Conservation (phyloP, 805 yeast genomes). For the Saccharomycopsis capsularis region DNA sequence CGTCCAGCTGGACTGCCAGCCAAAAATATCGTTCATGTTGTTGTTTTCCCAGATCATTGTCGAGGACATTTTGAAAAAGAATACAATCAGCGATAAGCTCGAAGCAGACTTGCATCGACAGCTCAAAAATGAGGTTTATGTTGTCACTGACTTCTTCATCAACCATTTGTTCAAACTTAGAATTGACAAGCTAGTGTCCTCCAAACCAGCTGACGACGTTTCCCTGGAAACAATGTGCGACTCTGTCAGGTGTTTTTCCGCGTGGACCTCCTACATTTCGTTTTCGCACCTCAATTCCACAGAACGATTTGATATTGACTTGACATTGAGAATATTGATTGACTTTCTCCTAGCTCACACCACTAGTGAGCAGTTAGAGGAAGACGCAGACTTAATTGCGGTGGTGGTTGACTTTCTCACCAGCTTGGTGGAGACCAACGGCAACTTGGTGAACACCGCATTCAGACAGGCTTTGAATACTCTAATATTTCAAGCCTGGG, state of each 20-base stretch:
- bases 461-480: slow-evolving; percentile 29
- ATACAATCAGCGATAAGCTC: slow-evolving; percentile 24
- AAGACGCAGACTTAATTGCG: slow-evolving; percentile 6
- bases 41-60: slow-evolving; percentile 40
- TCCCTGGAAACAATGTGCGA: background rate
- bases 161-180: slow-evolving; percentile 19
- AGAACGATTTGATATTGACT: slow-evolving; percentile 2
- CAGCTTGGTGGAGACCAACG: slow-evolving; percentile 17
- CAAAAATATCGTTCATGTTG: slow-evolving; percentile 22
- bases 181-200: background rate
- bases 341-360: background rate
- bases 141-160: slow-evolving; percentile 26
- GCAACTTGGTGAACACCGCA: slow-evolving; percentile 23
- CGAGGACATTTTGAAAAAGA: slow-evolving; percentile 42
- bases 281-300: slow-evolving; percentile 7
- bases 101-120: slow-evolving; percentile 31
- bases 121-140: slow-evolving; percentile 33
- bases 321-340: background rate
- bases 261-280: slow-evolving; percentile 7
- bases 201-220: background rate
- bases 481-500: slow-evolving; percentile 42
- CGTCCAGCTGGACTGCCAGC: background rate
- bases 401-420: slow-evolving; percentile 20
- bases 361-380: background rate
- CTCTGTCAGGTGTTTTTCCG: slow-evolving; percentile 4